These are phyloP conservation scores for Vanderwaltozyma polyspora DNA, from an alignment of 805 yeast species.

Conservation along the genomic window DNA sequence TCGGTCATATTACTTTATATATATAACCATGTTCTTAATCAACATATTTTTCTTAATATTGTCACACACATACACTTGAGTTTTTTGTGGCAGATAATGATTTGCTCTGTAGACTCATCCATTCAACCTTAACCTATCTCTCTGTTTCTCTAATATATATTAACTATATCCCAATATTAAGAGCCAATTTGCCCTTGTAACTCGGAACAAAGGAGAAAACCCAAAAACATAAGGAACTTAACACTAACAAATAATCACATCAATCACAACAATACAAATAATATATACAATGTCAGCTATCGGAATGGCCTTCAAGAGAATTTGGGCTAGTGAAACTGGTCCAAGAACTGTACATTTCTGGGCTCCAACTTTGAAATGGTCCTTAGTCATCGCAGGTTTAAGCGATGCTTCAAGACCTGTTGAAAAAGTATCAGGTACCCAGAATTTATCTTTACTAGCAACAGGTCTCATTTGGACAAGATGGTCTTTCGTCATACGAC, in stretches of 20 bases:
- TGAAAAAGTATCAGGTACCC: slow-evolving; percentile 80
- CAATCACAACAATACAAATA: not conserved
- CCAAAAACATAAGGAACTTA: too few species aligned
- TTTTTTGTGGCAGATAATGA: too few species aligned
- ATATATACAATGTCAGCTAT: slow-evolving; percentile 11
- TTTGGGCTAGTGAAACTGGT: slow-evolving; percentile 80
- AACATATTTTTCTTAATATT: too few species aligned
- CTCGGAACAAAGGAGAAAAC: not conserved
- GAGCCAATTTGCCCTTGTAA: too few species aligned
- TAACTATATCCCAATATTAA: too few species aligned
- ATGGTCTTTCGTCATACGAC: slow-evolving; percentile 91
- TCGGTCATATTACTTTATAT: too few species aligned
- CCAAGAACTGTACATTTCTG: slow-evolving; percentile 96
- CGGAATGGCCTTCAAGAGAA: slow-evolving; percentile 43
- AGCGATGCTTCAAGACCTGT: slow-evolving; percentile 85
- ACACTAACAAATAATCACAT: too few species aligned
- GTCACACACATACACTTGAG: too few species aligned
- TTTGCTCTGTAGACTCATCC: too few species aligned
- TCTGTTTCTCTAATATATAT: too few species aligned
- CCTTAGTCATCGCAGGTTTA: slow-evolving; percentile 87
- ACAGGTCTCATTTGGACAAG: slow-evolving; percentile 97
- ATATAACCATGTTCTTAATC: too few species aligned
- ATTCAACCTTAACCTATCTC: too few species aligned
- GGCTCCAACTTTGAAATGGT: slow-evolving; percentile 80
- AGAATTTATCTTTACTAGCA: slow-evolving; percentile 57